These are phyloP conservation scores for Gamarada debralockiae DNA, from an alignment of 495 filamentous ascomycete genomes.

Conservation along the genomic window DNA sequence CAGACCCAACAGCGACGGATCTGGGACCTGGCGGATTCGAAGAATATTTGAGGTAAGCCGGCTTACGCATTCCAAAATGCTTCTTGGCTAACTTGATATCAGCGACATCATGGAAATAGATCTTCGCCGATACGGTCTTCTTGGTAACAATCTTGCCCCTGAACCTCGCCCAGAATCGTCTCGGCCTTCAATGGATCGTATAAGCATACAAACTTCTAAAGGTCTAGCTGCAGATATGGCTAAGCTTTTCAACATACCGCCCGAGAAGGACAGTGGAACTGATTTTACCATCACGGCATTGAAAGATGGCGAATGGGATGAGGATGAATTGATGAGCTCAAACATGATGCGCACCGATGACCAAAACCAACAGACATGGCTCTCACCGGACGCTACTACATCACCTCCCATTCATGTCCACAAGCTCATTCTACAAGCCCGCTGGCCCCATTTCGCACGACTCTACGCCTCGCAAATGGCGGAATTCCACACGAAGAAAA, in stretches of 20 bases:
- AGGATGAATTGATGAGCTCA: constrained; percentile 56
- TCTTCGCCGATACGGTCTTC: constrained; percentile 73
- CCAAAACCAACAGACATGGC: constrained; percentile 52
- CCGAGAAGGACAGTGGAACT: constrained; percentile 73
- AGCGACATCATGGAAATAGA: constrained; percentile 89
- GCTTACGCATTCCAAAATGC: no score
- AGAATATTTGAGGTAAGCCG: constrained; percentile 65
- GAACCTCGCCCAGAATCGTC: constrained; percentile 56
- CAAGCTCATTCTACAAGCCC: constrained; percentile 84
- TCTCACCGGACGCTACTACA: constrained; percentile 57
- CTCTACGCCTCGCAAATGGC: constrained; percentile 91
- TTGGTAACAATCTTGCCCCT: constrained; percentile 70
- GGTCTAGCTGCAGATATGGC: constrained; percentile 80
- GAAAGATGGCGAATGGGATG: constrained; percentile 58
- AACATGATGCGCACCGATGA: constrained; percentile 35
- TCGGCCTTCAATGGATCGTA: constrained; percentile 39
- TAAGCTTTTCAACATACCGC: constrained; percentile 75
- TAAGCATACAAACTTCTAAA: constrained; percentile 40
- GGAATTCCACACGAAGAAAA: constrained; percentile 91
- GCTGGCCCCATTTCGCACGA: constrained; percentile 94
- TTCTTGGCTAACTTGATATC: constrained; percentile 1
- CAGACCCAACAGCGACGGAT: constrained; percentile 51
- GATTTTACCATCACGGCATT: constrained; percentile 86
- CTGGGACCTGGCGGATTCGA: constrained; percentile 53
- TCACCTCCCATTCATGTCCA: constrained; percentile 92